These are phyloP conservation scores for Malus asiatica DNA, from an alignment of 306 rosid genomes.

Conservation along the genomic window DNA sequence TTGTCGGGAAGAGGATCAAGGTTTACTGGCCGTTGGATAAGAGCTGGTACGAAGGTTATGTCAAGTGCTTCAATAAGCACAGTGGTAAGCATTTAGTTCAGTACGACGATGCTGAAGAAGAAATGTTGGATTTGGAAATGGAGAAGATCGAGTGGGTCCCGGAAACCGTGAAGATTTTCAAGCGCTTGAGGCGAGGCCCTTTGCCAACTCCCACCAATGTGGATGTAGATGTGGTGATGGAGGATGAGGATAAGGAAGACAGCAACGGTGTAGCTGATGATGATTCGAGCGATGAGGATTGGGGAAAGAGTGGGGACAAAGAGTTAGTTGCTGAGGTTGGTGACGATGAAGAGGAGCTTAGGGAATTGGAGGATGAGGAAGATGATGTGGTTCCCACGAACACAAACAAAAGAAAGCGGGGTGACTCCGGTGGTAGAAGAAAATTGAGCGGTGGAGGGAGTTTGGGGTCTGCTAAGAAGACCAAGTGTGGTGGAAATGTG, in stretches of 20 bases:
- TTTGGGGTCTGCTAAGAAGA: constrained; percentile 44
- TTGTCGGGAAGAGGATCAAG: constrained; percentile 60
- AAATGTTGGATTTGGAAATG: constrained; percentile 37
- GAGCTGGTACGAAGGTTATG: constrained; percentile 72
- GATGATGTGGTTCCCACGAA: constrained; percentile 7
- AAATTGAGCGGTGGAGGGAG: constrained; percentile 31
- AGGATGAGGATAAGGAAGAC: constrained; percentile 23
- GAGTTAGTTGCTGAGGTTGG: constrained; percentile 30
- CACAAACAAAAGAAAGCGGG: constrained; percentile 24
- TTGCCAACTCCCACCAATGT: neutral
- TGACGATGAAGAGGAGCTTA: constrained; percentile 43
- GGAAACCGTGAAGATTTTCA: constrained; percentile 28
- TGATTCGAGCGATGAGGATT: constrained; percentile 71
- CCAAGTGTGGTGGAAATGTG: constrained; percentile 33
- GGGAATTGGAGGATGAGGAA: constrained; percentile 26
- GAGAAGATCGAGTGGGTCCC: constrained; percentile 70
- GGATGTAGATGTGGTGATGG: constrained; percentile 16
- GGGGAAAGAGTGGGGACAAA: constrained; percentile 50
- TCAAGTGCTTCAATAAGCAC: constrained; percentile 39
- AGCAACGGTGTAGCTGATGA: constrained; percentile 23
- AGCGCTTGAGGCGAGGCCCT: constrained; percentile 41
- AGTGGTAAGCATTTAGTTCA: constrained; percentile 48
- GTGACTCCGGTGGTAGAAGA: constrained; percentile 31
- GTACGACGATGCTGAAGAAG: constrained; percentile 78
- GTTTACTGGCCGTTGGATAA: constrained; percentile 78